Evolutionary conservation across 208 protist species (phyloP), one percentile per base, ranked within the genome.

Genomic region (Trypanosomatidae sp.): DNA sequence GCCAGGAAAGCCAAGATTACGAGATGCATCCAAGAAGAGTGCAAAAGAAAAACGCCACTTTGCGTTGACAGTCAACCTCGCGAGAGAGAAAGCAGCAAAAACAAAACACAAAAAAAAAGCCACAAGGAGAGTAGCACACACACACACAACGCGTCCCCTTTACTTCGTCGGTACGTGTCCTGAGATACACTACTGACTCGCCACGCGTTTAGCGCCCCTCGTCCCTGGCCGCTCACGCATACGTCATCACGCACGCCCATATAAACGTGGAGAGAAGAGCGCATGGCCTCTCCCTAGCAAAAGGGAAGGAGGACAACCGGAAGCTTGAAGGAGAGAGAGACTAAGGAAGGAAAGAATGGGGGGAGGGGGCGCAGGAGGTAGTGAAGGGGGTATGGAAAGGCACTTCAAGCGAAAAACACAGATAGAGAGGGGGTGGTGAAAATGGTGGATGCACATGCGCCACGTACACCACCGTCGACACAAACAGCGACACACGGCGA

Each of bases 341-440:
- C 1, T 2, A 2, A 2, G 50, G 50, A 55, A n/a, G 25, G n/a
- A 55, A 55, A 9, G n/a, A 9, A 55, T 1, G 7, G 50, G 25
- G 56, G 56, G 25, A 6, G 1, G 15, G 56, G 15, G 2, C 28
- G 15, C n/a, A 39, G 17, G 30, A 13, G n/a, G 33, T 33, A 46
- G 9, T 60, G 46, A 22, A 33, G 49, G 75, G 49, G 59, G 66
- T 19, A 39, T n/a, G 28, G 17, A 79, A 39, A 72, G 67, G 39
- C 36, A 70, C 41, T 25, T 78, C 69, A 65, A 55, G 15, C 41
- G 28, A 71, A 50, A 55, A 75, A 41, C 66, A 68, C 56, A 36
- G 1, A 62, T 55, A 10, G 50, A 55, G 50, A 55, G n/a, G n/a
- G 17, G 50, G 17, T 9, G n/a, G 50, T 55, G 50, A 8, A 55